Evolutionary conservation across 108 stramenopile species (phyloP).

Genomic region (Nannochloropsis oceanica): DNA sequence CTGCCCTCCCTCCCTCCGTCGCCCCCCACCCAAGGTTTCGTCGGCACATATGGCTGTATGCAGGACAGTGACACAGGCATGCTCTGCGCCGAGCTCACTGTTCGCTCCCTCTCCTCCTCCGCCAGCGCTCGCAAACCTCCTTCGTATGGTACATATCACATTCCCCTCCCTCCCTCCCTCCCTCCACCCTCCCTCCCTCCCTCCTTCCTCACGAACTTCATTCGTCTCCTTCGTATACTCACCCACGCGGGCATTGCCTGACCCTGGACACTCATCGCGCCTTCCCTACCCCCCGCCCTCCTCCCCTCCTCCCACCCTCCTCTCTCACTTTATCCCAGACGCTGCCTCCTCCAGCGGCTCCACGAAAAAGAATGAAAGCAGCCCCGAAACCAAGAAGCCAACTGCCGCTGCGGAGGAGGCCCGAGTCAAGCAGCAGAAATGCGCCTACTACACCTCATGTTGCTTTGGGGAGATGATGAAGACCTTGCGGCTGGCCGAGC

Average conservation of each 20-base stretch:
- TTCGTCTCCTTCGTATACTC: too few species aligned
- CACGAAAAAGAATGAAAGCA: background rate
- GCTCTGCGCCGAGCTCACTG: background rate
- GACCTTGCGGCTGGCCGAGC: background rate
- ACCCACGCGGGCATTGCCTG: background rate
- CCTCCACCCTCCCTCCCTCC: too few species aligned
- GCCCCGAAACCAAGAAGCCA: background rate
- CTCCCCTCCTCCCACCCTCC: background rate
- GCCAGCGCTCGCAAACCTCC: background rate
- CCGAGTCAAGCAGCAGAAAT: background rate
- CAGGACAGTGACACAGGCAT: background rate
- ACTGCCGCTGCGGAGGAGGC: background rate
- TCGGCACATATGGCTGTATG: background rate
- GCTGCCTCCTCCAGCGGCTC: background rate
- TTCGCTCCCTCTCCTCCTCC: background rate
- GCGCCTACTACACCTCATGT: background rate
- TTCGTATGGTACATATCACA: background rate
- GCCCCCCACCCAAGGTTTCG: background rate
- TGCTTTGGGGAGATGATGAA: background rate
- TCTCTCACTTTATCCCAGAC: background rate
- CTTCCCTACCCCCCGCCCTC: too few species aligned
- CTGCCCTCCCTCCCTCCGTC: background rate
- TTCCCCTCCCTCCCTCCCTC: background rate
- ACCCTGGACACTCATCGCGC: too few species aligned
- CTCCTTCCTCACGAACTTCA: too few species aligned